A percentile compares a stretch with the other conserved stretches of the same genome.
Evolutionary conservation across 495 filamentous ascomycete species (phyloP).

Genomic region (Venustampulla echinocandica): DNA sequence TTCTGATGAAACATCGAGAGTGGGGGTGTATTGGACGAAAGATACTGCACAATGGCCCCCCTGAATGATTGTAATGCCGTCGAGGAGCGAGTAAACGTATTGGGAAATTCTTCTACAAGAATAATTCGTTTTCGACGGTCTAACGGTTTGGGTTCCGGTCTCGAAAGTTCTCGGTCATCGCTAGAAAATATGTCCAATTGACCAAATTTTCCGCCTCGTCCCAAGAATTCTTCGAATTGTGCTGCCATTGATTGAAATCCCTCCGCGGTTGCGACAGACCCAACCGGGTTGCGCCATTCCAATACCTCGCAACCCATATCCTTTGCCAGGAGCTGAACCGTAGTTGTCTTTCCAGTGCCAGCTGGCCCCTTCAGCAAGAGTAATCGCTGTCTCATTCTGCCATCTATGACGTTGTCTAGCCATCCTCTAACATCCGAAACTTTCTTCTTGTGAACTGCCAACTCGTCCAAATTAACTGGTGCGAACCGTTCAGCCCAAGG

Average conservation of each 20-base stretch:
- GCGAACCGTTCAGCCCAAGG: constrained; percentile 86
- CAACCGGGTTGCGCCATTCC: constrained; percentile 85
- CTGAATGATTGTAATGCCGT: constrained; percentile 65
- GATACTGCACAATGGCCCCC: constrained; percentile 60
- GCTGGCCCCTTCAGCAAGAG: constrained; percentile 86
- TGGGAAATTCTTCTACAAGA: constrained; percentile 91
- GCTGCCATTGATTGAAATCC: constrained; percentile 56
- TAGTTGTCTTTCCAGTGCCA: constrained; percentile 87
- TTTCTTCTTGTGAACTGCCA: constrained; percentile 90
- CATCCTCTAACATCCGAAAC: constrained; percentile 76
- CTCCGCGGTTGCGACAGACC: constrained; percentile 45
- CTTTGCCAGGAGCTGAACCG: constrained; percentile 64
- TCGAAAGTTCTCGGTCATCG: constrained; percentile 18
- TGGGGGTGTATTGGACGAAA: constrained; percentile 51
- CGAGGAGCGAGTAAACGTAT: constrained; percentile 61
- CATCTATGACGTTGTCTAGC: constrained; percentile 64
- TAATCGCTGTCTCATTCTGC: constrained; percentile 56
- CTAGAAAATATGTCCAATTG: constrained; percentile 56
- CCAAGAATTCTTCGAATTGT: constrained; percentile 88
- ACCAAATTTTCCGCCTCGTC: constrained; percentile 66
- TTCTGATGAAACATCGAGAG: constrained; percentile 25
- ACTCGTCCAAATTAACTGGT: constrained; percentile 63
- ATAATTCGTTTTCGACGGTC: constrained; percentile 48
- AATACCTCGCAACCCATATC: constrained; percentile 62
- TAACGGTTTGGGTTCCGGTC: constrained; percentile 21